Conservation (phyloP, 2,329 filamentous ascomycete species). For the Penicillium brasilianum region DNA sequence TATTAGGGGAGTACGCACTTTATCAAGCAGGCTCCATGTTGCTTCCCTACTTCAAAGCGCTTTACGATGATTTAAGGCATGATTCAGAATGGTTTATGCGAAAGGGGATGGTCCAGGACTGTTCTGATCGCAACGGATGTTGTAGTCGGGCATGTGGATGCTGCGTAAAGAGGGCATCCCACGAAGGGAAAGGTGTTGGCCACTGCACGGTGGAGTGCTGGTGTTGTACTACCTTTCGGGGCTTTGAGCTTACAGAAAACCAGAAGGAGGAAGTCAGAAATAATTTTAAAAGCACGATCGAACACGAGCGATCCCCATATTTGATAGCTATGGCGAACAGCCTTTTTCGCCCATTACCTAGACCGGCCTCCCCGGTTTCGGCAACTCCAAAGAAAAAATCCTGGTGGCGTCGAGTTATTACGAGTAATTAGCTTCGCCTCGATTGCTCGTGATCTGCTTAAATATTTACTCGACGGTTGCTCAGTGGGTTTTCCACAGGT, state of each 20-base stretch:
- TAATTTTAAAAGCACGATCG: neutral
- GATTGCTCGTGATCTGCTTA: too few species aligned
- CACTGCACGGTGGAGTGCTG: conserved; percentile 2
- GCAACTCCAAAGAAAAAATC: too few species aligned
- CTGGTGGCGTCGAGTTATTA: too few species aligned
- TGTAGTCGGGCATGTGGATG: neutral
- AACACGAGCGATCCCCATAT: neutral
- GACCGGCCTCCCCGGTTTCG: too few species aligned
- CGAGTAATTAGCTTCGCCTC: too few species aligned
- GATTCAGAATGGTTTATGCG: conserved; percentile 8
- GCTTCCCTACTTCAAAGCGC: too few species aligned
- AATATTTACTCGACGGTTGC: too few species aligned
- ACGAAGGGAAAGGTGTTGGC: neutral
- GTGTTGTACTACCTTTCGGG: neutral
- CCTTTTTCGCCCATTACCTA: neutral
- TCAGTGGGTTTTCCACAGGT: too few species aligned
- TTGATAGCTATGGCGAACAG: neutral
- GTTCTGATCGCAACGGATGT: conserved; percentile 4
- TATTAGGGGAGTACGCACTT: too few species aligned
- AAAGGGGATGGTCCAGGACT: conserved; percentile 1
- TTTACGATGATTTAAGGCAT: neutral
- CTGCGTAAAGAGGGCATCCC: neutral
- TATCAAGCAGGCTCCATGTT: too few species aligned
- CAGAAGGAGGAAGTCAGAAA: neutral
- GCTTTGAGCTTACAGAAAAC: neutral